These are phyloP conservation scores for Scedosporium boydii DNA, from an alignment of 2,329 filamentous ascomycete species.

Conservation along the genomic window DNA sequence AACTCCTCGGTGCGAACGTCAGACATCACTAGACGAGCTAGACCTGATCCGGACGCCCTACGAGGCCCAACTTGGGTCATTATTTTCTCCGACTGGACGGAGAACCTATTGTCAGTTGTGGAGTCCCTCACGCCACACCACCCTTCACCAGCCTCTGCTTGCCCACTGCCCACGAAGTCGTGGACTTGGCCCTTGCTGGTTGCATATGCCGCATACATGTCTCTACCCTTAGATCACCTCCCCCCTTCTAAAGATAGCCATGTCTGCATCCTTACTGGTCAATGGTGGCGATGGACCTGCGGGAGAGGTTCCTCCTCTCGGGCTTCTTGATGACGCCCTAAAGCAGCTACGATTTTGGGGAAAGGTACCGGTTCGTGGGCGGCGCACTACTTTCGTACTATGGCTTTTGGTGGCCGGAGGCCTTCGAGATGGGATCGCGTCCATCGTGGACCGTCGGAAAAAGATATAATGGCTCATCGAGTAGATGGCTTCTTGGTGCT, in stretches of 20 bases:
- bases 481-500: neutral
- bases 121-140: neutral
- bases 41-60: neutral
- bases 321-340: neutral
- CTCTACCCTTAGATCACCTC: neutral
- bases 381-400: neutral
- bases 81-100: neutral
- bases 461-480: constrained; percentile 1
- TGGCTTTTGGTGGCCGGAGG: neutral
- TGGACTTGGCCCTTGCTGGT: neutral
- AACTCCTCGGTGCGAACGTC: too few relatives aligned
- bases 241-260: neutral
- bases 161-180: neutral
- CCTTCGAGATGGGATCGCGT: constrained; percentile 6
- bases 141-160: neutral
- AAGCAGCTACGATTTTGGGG: neutral
- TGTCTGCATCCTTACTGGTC: neutral
- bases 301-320: neutral
- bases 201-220: neutral
- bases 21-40: too few relatives aligned
- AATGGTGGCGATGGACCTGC: neutral
- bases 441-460: neutral
- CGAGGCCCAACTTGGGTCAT: neutral
- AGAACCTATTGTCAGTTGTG: neutral
- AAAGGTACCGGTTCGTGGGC: neutral